Percentiles rank a stretch among this genome's conserved stretches.
These are phyloP conservation scores for Fusarium nurragi DNA, from an alignment of 2,329 filamentous ascomycete genomes.

Conservation along the genomic window DNA sequence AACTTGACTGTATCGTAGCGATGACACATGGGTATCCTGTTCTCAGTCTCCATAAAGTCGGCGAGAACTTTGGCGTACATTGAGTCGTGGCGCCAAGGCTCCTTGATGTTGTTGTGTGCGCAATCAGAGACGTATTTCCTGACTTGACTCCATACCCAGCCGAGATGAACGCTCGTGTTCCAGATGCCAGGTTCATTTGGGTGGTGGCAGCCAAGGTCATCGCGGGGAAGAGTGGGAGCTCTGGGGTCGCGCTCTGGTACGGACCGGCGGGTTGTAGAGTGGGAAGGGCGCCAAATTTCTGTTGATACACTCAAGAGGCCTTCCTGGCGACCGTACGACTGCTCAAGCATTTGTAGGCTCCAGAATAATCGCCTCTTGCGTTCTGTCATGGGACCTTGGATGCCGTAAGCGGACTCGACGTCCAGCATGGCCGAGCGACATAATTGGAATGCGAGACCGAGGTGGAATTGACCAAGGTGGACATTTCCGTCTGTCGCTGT, in stretches of 20 bases:
- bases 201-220: constrained; percentile 55
- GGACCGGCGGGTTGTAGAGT: constrained; percentile 39
- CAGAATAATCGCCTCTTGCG: constrained; percentile 62
- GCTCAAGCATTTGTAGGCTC: constrained; percentile 61
- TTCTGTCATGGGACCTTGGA: constrained; percentile 50
- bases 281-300: constrained; percentile 53
- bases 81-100: constrained; percentile 63
- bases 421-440: constrained; percentile 62
- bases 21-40: constrained; percentile 59
- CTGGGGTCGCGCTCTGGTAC: constrained; percentile 45
- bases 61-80: constrained; percentile 61
- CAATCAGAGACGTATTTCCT: constrained; percentile 59
- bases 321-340: constrained; percentile 59
- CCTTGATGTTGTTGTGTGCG: constrained; percentile 56
- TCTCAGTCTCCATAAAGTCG: constrained; percentile 62
- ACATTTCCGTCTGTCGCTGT: constrained; percentile 56
- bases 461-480: constrained; percentile 60
- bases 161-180: constrained; percentile 59
- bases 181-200: constrained; percentile 58
- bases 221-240: constrained; percentile 55
- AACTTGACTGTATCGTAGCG: constrained; percentile 64
- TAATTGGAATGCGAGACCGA: constrained; percentile 60
- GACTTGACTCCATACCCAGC: constrained; percentile 62
- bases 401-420: constrained; percentile 51
- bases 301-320: constrained; percentile 55